phyloP scores from a whole-genome alignment of 495 filamentous ascomycete genomes.

The Trichocladium antarcticum region DNA sequence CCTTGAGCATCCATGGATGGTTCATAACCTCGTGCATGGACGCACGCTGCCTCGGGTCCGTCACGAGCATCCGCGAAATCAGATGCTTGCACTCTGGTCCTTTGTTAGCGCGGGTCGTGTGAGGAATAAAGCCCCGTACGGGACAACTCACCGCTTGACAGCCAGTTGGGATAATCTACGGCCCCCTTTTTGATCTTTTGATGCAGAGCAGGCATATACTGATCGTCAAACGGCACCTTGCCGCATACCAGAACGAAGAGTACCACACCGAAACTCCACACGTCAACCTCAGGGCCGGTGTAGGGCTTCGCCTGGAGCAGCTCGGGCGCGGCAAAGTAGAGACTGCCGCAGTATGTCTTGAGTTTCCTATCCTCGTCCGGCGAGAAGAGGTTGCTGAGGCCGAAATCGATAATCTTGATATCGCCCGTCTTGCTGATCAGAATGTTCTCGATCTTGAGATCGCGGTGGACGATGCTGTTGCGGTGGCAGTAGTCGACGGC shows the following conservation, averaged over 20 bases:
- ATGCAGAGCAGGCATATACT: slow-evolving; percentile 97
- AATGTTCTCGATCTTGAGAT: slow-evolving; percentile 99
- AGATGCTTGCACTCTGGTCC: slow-evolving; percentile 78
- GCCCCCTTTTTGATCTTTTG: slow-evolving; percentile 97
- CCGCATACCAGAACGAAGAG: slow-evolving; percentile 95
- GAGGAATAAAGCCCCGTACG: background rate
- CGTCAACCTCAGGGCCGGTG: slow-evolving; percentile 90
- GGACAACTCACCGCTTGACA: slow-evolving; percentile 69
- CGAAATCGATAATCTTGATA: slow-evolving; percentile 99
- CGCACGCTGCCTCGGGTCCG: slow-evolving; percentile 79
- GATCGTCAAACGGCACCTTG: slow-evolving; percentile 97
- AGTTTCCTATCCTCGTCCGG: slow-evolving; percentile 60
- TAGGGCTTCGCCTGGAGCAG: slow-evolving; percentile 89
- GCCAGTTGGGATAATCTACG: slow-evolving; percentile 91
- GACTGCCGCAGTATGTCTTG: slow-evolving; percentile 94
- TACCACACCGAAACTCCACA: slow-evolving; percentile 99
- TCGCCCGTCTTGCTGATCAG: slow-evolving; percentile 98
- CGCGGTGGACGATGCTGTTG: slow-evolving; percentile 96
- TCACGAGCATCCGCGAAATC: slow-evolving; percentile 92
- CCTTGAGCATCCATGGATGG: slow-evolving; percentile 96
- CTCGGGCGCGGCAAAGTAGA: slow-evolving; percentile 97
- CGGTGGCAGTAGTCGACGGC: slow-evolving; percentile 98
- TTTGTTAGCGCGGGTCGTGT: slow-evolving; percentile 21
- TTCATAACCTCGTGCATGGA: slow-evolving; percentile 86
- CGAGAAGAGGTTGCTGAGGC: slow-evolving; percentile 91